Percentiles rank a stretch among this genome's conserved stretches.
phyloP scores from a whole-genome alignment of 2,329 filamentous ascomycete genomes.

The Aspergillus aculeatinus region DNA sequence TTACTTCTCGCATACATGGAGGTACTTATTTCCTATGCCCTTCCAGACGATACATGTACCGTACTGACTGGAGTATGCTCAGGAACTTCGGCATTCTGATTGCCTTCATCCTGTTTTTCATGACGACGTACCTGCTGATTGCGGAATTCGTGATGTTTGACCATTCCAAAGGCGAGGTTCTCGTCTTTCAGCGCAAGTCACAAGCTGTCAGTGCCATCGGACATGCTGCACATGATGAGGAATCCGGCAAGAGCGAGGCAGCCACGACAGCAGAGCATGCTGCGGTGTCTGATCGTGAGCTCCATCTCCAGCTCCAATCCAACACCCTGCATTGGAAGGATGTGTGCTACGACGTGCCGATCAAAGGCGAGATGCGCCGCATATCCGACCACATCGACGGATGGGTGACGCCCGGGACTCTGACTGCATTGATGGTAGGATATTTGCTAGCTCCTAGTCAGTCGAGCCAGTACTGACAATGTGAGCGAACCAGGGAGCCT shows the following conservation, averaged over 20 bases:
- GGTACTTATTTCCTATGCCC: conserved; percentile 13
- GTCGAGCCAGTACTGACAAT: background rate
- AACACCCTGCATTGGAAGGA: conserved; percentile 82
- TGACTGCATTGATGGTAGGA: conserved; percentile 53
- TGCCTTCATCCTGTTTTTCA: conserved; percentile 60
- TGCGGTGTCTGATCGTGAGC: background rate
- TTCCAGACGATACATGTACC: background rate
- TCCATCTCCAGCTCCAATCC: conserved; percentile 50
- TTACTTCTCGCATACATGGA: conserved; percentile 59
- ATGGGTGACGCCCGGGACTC: conserved; percentile 53
- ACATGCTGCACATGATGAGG: background rate
- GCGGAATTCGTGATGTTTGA: conserved; percentile 46
- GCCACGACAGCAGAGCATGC: background rate
- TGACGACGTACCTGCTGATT: conserved; percentile 54
- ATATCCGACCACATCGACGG: conserved; percentile 53
- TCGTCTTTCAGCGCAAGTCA: conserved; percentile 14
- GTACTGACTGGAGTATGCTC: background rate
- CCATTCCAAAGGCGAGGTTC: conserved; percentile 12
- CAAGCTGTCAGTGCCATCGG: background rate
- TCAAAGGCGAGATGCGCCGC: conserved; percentile 69
- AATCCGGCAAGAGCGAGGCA: background rate
- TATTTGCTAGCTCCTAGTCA: background rate
- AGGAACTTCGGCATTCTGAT: conserved; percentile 66
- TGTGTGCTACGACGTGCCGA: conserved; percentile 74
- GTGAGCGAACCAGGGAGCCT: background rate